These are phyloP conservation scores for Aegle marmelos DNA, from an alignment of 345 rosid species.

Conservation along the genomic window DNA sequence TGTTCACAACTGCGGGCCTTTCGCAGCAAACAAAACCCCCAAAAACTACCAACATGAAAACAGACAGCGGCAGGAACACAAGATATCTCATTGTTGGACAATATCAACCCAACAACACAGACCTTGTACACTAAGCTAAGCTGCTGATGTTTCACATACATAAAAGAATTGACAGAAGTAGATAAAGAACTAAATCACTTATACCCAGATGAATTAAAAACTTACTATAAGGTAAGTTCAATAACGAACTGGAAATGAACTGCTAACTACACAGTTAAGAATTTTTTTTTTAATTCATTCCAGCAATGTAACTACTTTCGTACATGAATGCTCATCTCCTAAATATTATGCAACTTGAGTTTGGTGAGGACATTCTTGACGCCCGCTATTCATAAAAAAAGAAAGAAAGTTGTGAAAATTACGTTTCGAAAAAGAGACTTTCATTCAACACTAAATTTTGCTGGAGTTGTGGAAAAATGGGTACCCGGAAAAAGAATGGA, in stretches of 20 bases:
- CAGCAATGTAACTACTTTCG: not conserved
- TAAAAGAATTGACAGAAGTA: not conserved
- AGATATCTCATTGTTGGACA: constrained; percentile 5
- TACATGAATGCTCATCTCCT: not conserved
- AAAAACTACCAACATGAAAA: constrained; percentile 19
- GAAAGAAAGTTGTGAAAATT: not conserved
- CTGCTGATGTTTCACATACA: not conserved
- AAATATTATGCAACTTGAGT: not conserved
- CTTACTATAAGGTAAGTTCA: not conserved
- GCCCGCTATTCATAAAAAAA: not conserved
- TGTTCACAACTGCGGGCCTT: constrained; percentile 49
- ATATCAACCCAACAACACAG: constrained; percentile 5
- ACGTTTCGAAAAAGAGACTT: not conserved
- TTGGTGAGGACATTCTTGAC: not conserved
- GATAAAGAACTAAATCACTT: not conserved
- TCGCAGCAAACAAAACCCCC: constrained; percentile 23
- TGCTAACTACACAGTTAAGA: not conserved
- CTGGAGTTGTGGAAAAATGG: not conserved
- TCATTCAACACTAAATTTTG: not conserved
- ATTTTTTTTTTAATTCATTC: not conserved
- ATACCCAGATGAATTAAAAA: not conserved
- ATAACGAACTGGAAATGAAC: not conserved
- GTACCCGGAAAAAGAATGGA: not conserved
- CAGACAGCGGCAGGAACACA: not conserved
- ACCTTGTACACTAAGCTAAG: not conserved